Evolutionary conservation across 108 stramenopile genomes (phyloP).

Genomic region (Bacterosira constricta): DNA sequence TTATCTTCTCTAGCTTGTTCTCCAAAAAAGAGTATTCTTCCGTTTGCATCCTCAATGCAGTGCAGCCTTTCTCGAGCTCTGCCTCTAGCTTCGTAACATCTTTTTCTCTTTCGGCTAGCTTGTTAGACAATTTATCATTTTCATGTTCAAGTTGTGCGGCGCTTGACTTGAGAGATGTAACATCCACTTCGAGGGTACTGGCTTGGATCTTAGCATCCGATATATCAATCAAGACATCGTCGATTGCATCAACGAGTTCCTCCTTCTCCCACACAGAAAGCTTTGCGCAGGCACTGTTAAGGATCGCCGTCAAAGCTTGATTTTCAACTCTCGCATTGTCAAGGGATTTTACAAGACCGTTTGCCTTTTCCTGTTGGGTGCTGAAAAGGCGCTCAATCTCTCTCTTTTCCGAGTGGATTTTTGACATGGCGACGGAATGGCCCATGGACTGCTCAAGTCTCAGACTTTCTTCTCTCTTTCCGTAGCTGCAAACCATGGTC

Average conservation of each 20-base stretch:
- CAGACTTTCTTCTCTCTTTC: constrained; percentile 21
- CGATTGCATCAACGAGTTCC: constrained; percentile 24
- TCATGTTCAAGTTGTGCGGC: constrained; percentile 15
- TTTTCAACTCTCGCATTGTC: neutral
- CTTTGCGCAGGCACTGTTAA: constrained; percentile 22
- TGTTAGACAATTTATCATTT: constrained; percentile 6
- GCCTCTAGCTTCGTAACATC: neutral
- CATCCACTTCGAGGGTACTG: constrained; percentile 22
- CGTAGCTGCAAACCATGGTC: neutral
- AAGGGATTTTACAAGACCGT: constrained; percentile 17
- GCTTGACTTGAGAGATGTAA: constrained; percentile 11
- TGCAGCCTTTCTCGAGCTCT: neutral
- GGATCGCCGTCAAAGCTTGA: neutral
- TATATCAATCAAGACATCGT: constrained; percentile 24
- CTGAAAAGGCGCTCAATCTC: constrained; percentile 23
- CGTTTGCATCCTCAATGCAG: neutral
- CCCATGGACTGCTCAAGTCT: constrained; percentile 30
- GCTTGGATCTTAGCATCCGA: constrained; percentile 18
- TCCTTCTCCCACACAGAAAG: constrained; percentile 22
- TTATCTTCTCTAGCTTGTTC: neutral
- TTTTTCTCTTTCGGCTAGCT: constrained; percentile 5
- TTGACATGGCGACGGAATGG: constrained; percentile 28
- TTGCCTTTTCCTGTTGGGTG: constrained; percentile 14
- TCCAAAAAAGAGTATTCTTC: neutral
- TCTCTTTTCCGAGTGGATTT: neutral